Base-by-base conservation (phyloP, 2,329 filamentous ascomycete genomes). In the Colletotrichum sp. region DNA sequence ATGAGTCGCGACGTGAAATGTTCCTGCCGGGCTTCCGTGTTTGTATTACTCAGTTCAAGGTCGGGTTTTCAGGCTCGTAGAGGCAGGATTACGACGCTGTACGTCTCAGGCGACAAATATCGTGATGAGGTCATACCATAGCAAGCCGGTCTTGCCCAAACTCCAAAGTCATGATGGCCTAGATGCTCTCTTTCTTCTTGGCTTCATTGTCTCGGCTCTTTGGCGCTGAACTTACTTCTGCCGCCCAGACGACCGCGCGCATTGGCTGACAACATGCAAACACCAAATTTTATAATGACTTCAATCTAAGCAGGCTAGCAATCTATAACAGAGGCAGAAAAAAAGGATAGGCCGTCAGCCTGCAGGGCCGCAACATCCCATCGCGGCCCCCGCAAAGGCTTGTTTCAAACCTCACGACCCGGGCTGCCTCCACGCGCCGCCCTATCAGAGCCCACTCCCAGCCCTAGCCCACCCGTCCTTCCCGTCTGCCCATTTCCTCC, bases 321-420 rank as follows among this genome's bases (percentile, higher is more conserved):
- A 32, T 18, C 14, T 60, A 32, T 26, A 13, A 28, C 55, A n/a
- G 14, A 24, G 24, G 55, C 21, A n/a, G 12, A 4, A 36, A 36
- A 68, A 52, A 34, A 13, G 26, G 26, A 36, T 28, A 55, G 30
- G 4, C 12, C 30, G 34, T 43, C 57, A 66, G 65, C 12, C 59
- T 32, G 55, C 39, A 68, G 57, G 39, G 26, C 32, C 28, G 57
- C 55, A 68, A 61, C 36, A 34, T 30, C 39, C 68, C 26, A 74
- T 68, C 36, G n/a, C 48, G 30, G 65, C 43, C 36, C 68, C 71
- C 60, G 36, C 34, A 71, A 63, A 76, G 65, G 65, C 73, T 69
- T 76, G 73, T 77, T 77, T 77, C 69, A 74, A 60, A 76, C 73
- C 39, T 67, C 60, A 61, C 26, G 14, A 30, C 60, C 60, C n/a